Evolutionary conservation across 805 yeast genomes (phyloP).

Genomic region (Myxozyma melibiosi): DNA sequence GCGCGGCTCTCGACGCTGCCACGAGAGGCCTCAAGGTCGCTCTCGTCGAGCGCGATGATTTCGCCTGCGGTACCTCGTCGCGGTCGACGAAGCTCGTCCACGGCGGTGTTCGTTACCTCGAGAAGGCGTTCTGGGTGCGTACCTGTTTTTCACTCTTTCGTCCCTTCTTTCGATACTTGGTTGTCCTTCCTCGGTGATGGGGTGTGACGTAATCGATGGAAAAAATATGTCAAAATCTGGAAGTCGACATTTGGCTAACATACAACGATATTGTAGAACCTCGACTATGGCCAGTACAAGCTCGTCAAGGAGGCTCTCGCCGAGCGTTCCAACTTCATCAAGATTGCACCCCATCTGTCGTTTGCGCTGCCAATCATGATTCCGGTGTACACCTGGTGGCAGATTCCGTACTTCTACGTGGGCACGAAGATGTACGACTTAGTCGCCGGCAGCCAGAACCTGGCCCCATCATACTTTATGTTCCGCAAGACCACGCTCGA

Average conservation of each 20-base stretch:
- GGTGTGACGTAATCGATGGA: no score
- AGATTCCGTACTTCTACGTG: slow-evolving; percentile 86
- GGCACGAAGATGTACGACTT: slow-evolving; percentile 92
- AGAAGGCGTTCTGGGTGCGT: slow-evolving; percentile 76
- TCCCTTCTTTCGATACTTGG: not conserved
- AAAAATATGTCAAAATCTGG: no score
- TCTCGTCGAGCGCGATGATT: slow-evolving; percentile 82
- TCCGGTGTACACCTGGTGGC: slow-evolving; percentile 97
- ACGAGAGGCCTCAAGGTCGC: slow-evolving; percentile 90
- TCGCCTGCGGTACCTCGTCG: slow-evolving; percentile 90
- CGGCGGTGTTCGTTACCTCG: slow-evolving; percentile 95
- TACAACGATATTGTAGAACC: no score
- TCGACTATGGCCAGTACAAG: slow-evolving; percentile 86
- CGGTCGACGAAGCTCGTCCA: slow-evolving; percentile 96
- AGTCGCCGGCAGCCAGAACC: slow-evolving; percentile 84
- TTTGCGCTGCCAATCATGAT: slow-evolving; percentile 87
- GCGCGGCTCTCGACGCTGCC: slow-evolving; percentile 88
- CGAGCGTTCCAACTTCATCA: slow-evolving; percentile 81
- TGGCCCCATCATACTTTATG: slow-evolving; percentile 74
- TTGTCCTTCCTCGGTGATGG: not conserved
- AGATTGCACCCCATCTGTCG: slow-evolving; percentile 90
- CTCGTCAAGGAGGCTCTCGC: slow-evolving; percentile 85
- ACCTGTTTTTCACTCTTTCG: not conserved
- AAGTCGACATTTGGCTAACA: no score
- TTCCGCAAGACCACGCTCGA: slow-evolving; percentile 66